Conservation (phyloP, 345 rosid species). For the Aurinia saxatilis region DNA sequence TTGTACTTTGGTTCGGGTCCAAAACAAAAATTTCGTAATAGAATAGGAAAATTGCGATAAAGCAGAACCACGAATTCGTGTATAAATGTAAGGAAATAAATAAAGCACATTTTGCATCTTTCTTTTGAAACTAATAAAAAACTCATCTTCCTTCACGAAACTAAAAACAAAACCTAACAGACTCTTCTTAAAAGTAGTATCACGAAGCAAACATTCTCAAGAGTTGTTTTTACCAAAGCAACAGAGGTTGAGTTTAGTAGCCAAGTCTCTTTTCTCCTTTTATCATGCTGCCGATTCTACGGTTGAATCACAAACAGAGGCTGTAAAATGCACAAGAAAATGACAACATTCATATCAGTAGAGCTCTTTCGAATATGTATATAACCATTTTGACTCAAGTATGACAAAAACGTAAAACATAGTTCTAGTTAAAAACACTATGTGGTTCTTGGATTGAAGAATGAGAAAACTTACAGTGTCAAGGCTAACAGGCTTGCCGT, state of each 20-base stretch:
- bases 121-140: background rate
- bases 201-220: background rate
- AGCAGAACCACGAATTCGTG: slow-evolving; percentile 8
- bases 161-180: slow-evolving; percentile 16
- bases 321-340: slow-evolving; percentile 26
- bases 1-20: too few relatives aligned
- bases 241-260: background rate
- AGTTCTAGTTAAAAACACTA: background rate
- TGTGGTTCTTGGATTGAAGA: background rate
- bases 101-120: background rate
- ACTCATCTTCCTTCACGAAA: slow-evolving; percentile 4
- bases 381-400: background rate
- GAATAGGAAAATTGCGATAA: background rate
- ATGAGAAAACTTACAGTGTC: slow-evolving; percentile 47
- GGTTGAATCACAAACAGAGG: slow-evolving; percentile 77
- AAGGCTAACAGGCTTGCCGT: slow-evolving; percentile 60
- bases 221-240: slow-evolving; percentile 8
- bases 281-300: slow-evolving; percentile 25
- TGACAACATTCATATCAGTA: slow-evolving; percentile 6
- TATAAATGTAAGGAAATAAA: background rate
- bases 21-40: background rate
- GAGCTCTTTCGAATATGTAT: background rate
- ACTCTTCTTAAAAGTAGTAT: background rate
- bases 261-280: background rate
- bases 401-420: background rate